Percentiles rank a stretch among this genome's conserved stretches.
Evolutionary conservation across 306 rosid species (phyloP).

Genomic region (Rosa multiflora): DNA sequence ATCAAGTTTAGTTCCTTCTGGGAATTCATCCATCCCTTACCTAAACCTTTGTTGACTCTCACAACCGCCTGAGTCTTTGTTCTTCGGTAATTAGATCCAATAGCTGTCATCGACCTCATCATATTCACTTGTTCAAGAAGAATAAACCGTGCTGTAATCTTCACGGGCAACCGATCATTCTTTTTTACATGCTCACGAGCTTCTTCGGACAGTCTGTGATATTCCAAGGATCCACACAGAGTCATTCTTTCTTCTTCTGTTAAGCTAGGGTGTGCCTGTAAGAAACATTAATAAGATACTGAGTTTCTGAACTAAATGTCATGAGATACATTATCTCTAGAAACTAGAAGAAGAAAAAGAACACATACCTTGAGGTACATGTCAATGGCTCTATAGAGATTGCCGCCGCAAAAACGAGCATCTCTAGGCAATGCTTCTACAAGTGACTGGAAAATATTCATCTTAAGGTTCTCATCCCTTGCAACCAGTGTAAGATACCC

Average conservation of each 20-base stretch:
- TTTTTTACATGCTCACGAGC: slow-evolving; percentile 60
- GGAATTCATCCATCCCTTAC: slow-evolving; percentile 30
- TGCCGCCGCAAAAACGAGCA: slow-evolving; percentile 35
- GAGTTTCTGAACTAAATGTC: not conserved
- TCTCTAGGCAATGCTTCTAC: slow-evolving; percentile 40
- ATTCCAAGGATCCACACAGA: slow-evolving; percentile 51
- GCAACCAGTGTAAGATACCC: slow-evolving; percentile 65
- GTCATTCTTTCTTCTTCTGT: slow-evolving; percentile 57
- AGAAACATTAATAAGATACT: not conserved
- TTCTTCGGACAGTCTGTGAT: slow-evolving; percentile 71
- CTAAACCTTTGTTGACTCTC: slow-evolving; percentile 38
- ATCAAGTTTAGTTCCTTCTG: slow-evolving; percentile 51
- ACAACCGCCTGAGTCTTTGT: slow-evolving; percentile 39
- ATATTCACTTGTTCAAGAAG: slow-evolving; percentile 62
- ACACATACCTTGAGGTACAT: slow-evolving; percentile 36
- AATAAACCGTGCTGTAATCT: slow-evolving; percentile 37
- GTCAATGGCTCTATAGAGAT: slow-evolving; percentile 41
- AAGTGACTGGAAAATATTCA: slow-evolving; percentile 50
- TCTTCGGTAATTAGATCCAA: slow-evolving; percentile 35
- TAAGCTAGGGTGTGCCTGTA: slow-evolving; percentile 65
- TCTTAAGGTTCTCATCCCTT: slow-evolving; percentile 56
- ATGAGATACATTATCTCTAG: not conserved
- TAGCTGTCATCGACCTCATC: slow-evolving; percentile 36
- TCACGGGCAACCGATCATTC: slow-evolving; percentile 63
- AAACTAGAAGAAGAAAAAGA: not conserved